Conservation (phyloP, 179 eudicot genomes). For the Heliamphora pulchella region DNA sequence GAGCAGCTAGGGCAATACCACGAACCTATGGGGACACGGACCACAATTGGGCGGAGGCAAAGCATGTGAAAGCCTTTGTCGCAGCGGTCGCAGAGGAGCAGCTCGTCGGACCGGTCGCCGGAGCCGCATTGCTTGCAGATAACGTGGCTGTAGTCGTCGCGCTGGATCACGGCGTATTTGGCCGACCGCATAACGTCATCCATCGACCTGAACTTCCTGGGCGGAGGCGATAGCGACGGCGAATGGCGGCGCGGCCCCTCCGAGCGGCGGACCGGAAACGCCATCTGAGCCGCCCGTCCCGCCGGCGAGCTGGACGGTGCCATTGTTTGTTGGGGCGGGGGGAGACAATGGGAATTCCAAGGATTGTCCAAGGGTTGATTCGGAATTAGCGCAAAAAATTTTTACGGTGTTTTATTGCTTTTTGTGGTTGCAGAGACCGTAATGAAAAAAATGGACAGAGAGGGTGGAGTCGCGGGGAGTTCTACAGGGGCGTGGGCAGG, state of each 20-base stretch:
- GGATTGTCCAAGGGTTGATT: background rate
- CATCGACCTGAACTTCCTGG: constrained; percentile 43
- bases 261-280: constrained; percentile 28
- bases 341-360: background rate
- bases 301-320: constrained; percentile 30
- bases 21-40: constrained; percentile 65
- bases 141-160: constrained; percentile 33
- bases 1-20: constrained; percentile 73
- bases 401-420: background rate
- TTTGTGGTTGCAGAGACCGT: background rate
- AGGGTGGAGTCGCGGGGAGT: constrained; percentile 11
- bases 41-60: constrained; percentile 70
- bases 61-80: constrained; percentile 75
- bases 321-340: constrained; percentile 24
- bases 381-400: background rate
- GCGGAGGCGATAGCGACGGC: constrained; percentile 21
- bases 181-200: constrained; percentile 45
- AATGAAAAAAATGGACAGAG: background rate
- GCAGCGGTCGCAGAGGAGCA: constrained; percentile 69
- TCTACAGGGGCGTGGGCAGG: background rate
- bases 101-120: constrained; percentile 53
- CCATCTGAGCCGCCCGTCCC: constrained; percentile 28
- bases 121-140: constrained; percentile 69
- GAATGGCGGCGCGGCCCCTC: constrained; percentile 18
- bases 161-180: constrained; percentile 31